A percentile compares a stretch with the other conserved stretches of the same genome.
Conservation (phyloP, 176 grass and related monocot species). For the Carex cristatella region DNA sequence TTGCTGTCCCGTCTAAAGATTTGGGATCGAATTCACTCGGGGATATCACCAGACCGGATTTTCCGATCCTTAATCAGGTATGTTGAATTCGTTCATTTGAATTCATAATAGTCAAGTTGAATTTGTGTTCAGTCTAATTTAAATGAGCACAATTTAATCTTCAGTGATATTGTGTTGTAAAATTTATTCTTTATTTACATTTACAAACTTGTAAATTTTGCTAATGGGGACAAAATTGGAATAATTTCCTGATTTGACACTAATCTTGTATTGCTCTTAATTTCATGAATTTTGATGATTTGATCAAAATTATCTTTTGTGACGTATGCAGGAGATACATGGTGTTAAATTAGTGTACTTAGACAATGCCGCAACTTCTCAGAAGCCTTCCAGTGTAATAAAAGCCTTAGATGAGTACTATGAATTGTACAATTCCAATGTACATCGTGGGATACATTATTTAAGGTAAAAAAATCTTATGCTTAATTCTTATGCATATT, state of each 20-base stretch:
- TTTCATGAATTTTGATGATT: neutral
- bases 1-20: constrained; percentile 37
- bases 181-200: neutral
- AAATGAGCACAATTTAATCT: neutral
- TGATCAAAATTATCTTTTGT: neutral
- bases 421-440: constrained; percentile 76
- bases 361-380: constrained; percentile 80
- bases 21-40: constrained; percentile 60
- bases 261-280: neutral
- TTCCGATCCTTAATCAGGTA: constrained; percentile 92
- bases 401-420: constrained; percentile 66
- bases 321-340: constrained; percentile 55
- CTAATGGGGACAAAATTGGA: neutral
- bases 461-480: constrained; percentile 47
- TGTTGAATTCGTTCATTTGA: neutral
- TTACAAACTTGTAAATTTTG: neutral
- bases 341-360: constrained; percentile 73
- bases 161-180: neutral
- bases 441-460: constrained; percentile 77
- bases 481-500: neutral
- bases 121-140: neutral
- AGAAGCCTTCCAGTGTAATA: constrained; percentile 75
- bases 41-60: constrained; percentile 54
- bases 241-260: neutral
- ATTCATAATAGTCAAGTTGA: neutral